Evolutionary conservation across 2,329 filamentous ascomycete species (phyloP), one percentile per base, ranked within the genome.

Genomic region (Didymella arachidicola): DNA sequence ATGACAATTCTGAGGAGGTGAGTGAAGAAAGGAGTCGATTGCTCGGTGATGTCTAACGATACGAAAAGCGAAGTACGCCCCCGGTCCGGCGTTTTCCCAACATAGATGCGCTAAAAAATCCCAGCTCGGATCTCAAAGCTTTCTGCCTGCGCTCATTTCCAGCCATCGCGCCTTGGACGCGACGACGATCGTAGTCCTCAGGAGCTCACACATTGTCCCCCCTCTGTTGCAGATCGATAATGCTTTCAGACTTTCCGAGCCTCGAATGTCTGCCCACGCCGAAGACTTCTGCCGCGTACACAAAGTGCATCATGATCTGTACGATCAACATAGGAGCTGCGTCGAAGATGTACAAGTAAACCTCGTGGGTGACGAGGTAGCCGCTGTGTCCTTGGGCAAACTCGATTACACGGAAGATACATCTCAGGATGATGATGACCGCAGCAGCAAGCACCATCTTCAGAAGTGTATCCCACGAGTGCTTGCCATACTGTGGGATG

Each of bases 401-500:
- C 66, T 85, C 82, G 12, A 79, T 63, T 14, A 83, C 72, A 19
- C 83, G 78, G 55, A 83, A 83, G 1, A 84, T 61, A 18, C 74
- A 80, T 46, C 83, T 75, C 8, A 82, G 41, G 61, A 85, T 74
- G 65, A 85, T 83, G 38, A 84, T 67, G 0, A 72, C 58, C 55
- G 78, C 80, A 34, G 78, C 76, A 8, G 65, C 48, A 62, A 83
- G 81, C 27, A 85, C 71, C 0, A 76, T 73, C 11, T 70, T 59
- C 60, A 85, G 67, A 50, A 79, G 73, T 51, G 73, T 69, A 52
- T 68, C 61, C 68, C 71, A 73, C 10, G 64, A n/a, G 56, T 79
- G 75, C 30, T 62, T 79, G 0, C 74, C 72, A 29, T 76, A 65
- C 39, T 68, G 63, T 10, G 62, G 63, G 53, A 68, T 39, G 12